A percentile compares a stretch with the other conserved stretches of the same genome.
phyloP scores from a whole-genome alignment of 73 alveolate species.

The Tetrahymena elliotti region DNA sequence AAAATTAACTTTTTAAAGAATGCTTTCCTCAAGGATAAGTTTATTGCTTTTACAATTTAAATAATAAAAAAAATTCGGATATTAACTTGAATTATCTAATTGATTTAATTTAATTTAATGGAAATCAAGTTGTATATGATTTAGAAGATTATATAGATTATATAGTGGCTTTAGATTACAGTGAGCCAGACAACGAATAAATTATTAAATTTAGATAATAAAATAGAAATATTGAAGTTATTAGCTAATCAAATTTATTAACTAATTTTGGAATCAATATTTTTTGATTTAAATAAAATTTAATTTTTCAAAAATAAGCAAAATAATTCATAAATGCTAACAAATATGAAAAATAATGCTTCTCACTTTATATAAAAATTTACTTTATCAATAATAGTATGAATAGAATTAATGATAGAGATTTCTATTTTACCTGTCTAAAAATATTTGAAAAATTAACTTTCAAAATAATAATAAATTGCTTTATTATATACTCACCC shows the following conservation, averaged over 20 bases:
- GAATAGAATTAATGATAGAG: too few relatives aligned
- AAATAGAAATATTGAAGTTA: not conserved
- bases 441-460: too few relatives aligned
- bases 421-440: too few relatives aligned
- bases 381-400: too few relatives aligned
- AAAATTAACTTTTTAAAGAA: not conserved
- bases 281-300: not conserved
- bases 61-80: not conserved
- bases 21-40: not conserved
- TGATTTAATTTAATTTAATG: not conserved
- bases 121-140: not conserved
- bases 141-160: not conserved
- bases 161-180: not conserved
- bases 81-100: not conserved
- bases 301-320: too few relatives aligned
- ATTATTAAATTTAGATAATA: not conserved
- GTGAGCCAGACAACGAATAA: not conserved
- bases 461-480: too few relatives aligned
- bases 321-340: too few relatives aligned
- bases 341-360: too few relatives aligned
- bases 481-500: too few relatives aligned
- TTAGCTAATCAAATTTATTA: not conserved
- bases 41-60: not conserved
- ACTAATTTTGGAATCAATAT: not conserved
- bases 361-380: too few relatives aligned